Base-by-base conservation (phyloP, 2,329 filamentous ascomycete species). In the Fusarium tricinctum region DNA sequence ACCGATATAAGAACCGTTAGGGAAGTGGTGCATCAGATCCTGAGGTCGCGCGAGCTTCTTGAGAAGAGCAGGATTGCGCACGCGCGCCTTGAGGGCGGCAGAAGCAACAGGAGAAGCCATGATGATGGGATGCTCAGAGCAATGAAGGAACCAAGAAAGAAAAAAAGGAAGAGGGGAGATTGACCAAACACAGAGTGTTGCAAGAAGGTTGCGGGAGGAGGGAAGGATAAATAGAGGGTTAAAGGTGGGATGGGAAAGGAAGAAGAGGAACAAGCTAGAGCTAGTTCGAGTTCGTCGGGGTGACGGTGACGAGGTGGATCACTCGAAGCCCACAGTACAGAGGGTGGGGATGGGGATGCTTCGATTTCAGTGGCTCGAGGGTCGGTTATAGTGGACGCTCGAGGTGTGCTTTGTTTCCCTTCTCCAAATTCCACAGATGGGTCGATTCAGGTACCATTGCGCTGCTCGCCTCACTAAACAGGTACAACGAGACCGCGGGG, bases 1-100 rank as follows among this genome's bases (percentile, higher is more conserved):
- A 75, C 93, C 94, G 74, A 97, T 88, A 79, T 96, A 96, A n/a
- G 92, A 81, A 76, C 90, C 90, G 83, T 96, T 88, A 69, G 93
- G 93, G 75, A 97, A 97, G 72, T 92, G 86, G 68, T 91, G 85
- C 63, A 97, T 85, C 68, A 97, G 80, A 78, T 97, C 93, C 79
- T 96, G 88, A 38, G 93, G 88, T 73, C 89, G 89, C 73, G 90
- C 89, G 61, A 97, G 84, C 85, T 95, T 97, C 74, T 89, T 90
- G 58, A 97, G 85, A 80, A 95, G 89, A 42, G 91, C 91, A 22
- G 93, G 90, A 69, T 92, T 88, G 72, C 89, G 84, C 66, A 96
- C 85, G 73, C 93, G 91, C 75, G 89, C 88, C 83, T 90, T 92
- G 75, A 97, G 84, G 61, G 92, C 87, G 51, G 91, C 90, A 48